A percentile compares a stretch with the other conserved stretches of the same genome.
phyloP scores from a whole-genome alignment of 805 yeast genomes.

The Cyberlindnera samutprakarnensis region DNA sequence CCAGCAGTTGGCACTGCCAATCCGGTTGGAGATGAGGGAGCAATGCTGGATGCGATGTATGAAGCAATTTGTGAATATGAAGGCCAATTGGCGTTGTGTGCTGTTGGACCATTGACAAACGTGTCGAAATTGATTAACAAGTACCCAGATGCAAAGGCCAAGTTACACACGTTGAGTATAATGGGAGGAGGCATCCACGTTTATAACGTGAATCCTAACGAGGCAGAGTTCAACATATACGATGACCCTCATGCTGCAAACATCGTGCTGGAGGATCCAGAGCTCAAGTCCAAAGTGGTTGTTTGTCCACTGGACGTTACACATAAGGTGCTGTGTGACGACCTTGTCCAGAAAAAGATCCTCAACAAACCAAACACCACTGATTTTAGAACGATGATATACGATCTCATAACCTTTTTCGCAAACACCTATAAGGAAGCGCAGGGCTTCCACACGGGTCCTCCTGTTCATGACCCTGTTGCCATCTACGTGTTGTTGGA shows the following conservation, averaged over 20 bases:
- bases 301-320: conserved; percentile 71
- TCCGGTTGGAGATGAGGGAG: conserved; percentile 32
- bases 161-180: conserved; percentile 48
- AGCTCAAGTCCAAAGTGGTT: conserved; percentile 56
- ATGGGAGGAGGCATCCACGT: conserved; percentile 66
- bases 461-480: conserved; percentile 78
- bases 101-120: conserved; percentile 77
- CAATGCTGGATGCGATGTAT: conserved; percentile 26
- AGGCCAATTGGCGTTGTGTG: conserved; percentile 51
- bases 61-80: conserved; percentile 35
- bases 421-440: conserved; percentile 36
- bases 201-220: conserved; percentile 25
- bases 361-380: conserved; percentile 28
- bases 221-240: conserved; percentile 55
- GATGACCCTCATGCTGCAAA: conserved; percentile 17
- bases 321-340: conserved; percentile 51
- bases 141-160: conserved; percentile 45
- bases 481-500: conserved; percentile 53
- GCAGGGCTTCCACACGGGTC: conserved; percentile 42
- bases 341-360: conserved; percentile 31
- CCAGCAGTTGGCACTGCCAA: conserved; percentile 30
- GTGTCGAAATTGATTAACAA: conserved; percentile 45
- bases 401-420: conserved; percentile 46
- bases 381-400: conserved; percentile 44
- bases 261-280: conserved; percentile 31